Percentiles rank a stretch among this genome's conserved stretches.
Evolutionary conservation across 2,329 filamentous ascomycete species (phyloP).

Genomic region (Phialocephala subalpina): DNA sequence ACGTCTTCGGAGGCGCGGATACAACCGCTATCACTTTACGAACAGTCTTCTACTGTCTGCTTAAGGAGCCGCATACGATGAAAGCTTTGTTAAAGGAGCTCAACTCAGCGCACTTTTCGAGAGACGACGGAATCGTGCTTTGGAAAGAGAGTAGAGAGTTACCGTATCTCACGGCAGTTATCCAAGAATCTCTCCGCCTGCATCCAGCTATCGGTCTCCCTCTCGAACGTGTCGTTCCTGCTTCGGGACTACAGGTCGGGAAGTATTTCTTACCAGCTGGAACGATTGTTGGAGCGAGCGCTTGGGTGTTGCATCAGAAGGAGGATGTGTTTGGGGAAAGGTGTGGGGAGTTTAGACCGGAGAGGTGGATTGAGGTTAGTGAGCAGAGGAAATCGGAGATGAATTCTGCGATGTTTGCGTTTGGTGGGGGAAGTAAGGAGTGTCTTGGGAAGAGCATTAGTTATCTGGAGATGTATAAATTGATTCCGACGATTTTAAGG

Average conservation of each 20-base stretch:
- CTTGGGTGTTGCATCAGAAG: slow-evolving; percentile 45
- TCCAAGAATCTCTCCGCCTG: slow-evolving; percentile 60
- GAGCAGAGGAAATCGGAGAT: slow-evolving; percentile 32
- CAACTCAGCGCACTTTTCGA: slow-evolving; percentile 36
- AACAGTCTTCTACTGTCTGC: slow-evolving; percentile 42
- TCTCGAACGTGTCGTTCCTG: slow-evolving; percentile 54
- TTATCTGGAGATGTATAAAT: slow-evolving; percentile 66
- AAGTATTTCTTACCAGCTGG: slow-evolving; percentile 50
- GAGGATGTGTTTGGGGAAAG: slow-evolving; percentile 56
- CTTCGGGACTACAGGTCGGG: slow-evolving; percentile 51
- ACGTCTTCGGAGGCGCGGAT: slow-evolving; percentile 45
- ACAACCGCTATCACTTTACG: slow-evolving; percentile 47
- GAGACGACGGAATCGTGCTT: not conserved
- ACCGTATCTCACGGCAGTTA: slow-evolving; percentile 56
- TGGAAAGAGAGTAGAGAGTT: slow-evolving; percentile 32
- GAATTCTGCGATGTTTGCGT: slow-evolving; percentile 15
- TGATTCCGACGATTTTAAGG: slow-evolving; percentile 64
- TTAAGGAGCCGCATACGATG: slow-evolving; percentile 41
- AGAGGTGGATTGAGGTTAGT: slow-evolving; percentile 49
- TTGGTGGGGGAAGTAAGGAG: slow-evolving; percentile 47
- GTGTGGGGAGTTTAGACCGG: slow-evolving; percentile 55
- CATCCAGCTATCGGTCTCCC: slow-evolving; percentile 57
- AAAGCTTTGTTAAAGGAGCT: slow-evolving; percentile 49
- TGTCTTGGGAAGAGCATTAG: slow-evolving; percentile 64
- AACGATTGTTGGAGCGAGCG: slow-evolving; percentile 41